These are phyloP conservation scores for Sclerotinia sclerotiorum DNA, from an alignment of 2,329 filamentous ascomycete genomes.

Conservation along the genomic window DNA sequence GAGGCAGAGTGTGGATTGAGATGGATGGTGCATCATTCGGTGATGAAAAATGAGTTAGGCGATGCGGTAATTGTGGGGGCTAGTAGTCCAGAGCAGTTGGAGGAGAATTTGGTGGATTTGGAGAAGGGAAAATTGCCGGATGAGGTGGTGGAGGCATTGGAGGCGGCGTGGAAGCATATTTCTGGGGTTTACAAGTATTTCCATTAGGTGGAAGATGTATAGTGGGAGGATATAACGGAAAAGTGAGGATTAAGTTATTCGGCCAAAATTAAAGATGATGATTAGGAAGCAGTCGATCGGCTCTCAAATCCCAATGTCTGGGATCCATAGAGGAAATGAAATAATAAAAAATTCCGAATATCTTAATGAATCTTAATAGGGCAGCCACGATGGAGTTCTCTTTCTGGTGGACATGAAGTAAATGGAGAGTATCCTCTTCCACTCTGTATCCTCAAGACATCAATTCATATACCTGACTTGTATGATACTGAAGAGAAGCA, in stretches of 20 bases:
- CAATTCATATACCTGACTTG: not conserved
- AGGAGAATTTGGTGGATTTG: slow-evolving; percentile 56
- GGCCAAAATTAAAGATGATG: not conserved
- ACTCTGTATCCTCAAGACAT: too few species aligned
- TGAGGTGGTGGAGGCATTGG: slow-evolving; percentile 71
- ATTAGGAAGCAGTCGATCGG: not conserved
- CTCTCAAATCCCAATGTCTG: not conserved
- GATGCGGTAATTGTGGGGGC: slow-evolving; percentile 62
- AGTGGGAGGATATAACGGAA: not conserved
- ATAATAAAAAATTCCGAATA: not conserved
- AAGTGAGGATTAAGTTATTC: not conserved
- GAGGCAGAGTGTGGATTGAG: slow-evolving; percentile 72
- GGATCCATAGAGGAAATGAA: not conserved
- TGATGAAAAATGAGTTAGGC: slow-evolving; percentile 52
- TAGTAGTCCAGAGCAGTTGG: slow-evolving; percentile 57
- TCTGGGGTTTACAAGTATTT: slow-evolving; percentile 6
- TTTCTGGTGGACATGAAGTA: not conserved
- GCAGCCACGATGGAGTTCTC: not conserved
- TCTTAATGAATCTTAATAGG: not conserved
- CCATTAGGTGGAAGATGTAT: not conserved
- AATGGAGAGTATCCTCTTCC: rapidly evolving
- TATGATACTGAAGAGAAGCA: not conserved
- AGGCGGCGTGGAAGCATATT: slow-evolving; percentile 65
- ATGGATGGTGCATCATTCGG: slow-evolving; percentile 72
- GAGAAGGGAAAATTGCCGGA: slow-evolving; percentile 73